These are phyloP conservation scores for Colletotrichum phormii DNA, from an alignment of 2,329 filamentous ascomycete genomes.

Conservation along the genomic window DNA sequence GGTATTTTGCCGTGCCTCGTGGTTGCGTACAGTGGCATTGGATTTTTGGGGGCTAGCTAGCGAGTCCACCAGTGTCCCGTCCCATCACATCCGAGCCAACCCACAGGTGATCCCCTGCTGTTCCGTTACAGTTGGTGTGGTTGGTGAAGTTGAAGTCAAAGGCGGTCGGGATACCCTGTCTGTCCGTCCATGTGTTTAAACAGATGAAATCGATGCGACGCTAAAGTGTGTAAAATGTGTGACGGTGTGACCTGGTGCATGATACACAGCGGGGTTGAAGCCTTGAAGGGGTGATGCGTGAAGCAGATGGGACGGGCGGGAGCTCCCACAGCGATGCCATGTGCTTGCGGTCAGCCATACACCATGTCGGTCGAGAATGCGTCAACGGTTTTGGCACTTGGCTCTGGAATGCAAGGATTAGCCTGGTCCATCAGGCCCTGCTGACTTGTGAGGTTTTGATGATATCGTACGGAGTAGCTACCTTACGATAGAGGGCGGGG, in stretches of 20 bases:
- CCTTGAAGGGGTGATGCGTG: background rate
- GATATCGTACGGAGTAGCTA: background rate
- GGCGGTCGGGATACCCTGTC: slow-evolving; percentile 17
- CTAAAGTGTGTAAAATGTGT: slow-evolving; percentile 9
- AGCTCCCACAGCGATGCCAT: slow-evolving; percentile 32
- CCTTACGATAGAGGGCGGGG: background rate
- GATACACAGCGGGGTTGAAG: slow-evolving; percentile 28
- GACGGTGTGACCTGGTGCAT: slow-evolving; percentile 28
- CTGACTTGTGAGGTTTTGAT: background rate
- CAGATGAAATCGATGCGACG: slow-evolving; percentile 31
- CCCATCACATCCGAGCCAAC: slow-evolving; percentile 10
- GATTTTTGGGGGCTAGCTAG: background rate
- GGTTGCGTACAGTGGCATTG: background rate
- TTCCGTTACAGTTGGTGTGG: slow-evolving; percentile 11
- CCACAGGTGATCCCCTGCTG: background rate
- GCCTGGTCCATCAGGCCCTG: background rate
- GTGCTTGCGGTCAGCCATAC: slow-evolving; percentile 25
- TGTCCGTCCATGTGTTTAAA: background rate
- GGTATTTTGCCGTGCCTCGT: background rate
- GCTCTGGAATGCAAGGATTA: background rate
- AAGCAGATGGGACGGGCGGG: slow-evolving; percentile 35
- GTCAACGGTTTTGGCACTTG: slow-evolving; percentile 11
- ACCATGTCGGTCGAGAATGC: slow-evolving; percentile 8
- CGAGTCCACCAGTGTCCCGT: background rate
- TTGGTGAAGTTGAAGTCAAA: background rate